Conservation (phyloP, 805 yeast genomes). For the Hanseniaspora meyeri region DNA sequence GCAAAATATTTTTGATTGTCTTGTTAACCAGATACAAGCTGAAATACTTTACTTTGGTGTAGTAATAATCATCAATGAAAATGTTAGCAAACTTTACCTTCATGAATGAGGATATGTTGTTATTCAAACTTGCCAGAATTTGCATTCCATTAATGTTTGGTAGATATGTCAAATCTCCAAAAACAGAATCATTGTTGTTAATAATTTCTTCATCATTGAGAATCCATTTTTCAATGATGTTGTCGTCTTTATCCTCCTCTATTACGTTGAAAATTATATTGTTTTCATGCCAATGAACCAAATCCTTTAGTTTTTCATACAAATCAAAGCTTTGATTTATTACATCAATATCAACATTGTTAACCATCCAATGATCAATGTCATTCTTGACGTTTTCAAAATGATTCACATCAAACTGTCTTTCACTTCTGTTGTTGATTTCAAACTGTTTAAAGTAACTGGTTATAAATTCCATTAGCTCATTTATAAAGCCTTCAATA, state of each 20-base stretch:
- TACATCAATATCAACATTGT: not conserved
- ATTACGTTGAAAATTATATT: not conserved
- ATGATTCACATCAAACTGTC: not conserved
- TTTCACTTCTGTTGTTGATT: not conserved
- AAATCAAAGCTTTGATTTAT: not conserved
- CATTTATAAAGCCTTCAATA: not conserved
- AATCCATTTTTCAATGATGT: conserved; percentile 8
- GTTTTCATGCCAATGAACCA: conserved; percentile 1
- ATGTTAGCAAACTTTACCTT: not conserved
- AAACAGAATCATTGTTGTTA: not conserved
- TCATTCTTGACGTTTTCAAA: not conserved
- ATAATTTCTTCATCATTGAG: conserved; percentile 2
- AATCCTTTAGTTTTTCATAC: not conserved
- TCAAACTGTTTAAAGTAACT: conserved; percentile 4
- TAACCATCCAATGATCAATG: not conserved
- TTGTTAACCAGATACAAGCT: not conserved
- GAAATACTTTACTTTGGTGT: not conserved
- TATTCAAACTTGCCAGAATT: not conserved
- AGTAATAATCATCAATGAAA: not conserved
- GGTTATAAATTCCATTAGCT: not conserved
- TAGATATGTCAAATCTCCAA: not conserved
- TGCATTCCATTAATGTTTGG: conserved; percentile 3
- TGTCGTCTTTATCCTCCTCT: not conserved
- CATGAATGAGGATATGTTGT: not conserved
- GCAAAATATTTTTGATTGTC: not conserved